Evolutionary conservation across 345 rosid species (phyloP).

Genomic region (Anastatica hierochuntica): DNA sequence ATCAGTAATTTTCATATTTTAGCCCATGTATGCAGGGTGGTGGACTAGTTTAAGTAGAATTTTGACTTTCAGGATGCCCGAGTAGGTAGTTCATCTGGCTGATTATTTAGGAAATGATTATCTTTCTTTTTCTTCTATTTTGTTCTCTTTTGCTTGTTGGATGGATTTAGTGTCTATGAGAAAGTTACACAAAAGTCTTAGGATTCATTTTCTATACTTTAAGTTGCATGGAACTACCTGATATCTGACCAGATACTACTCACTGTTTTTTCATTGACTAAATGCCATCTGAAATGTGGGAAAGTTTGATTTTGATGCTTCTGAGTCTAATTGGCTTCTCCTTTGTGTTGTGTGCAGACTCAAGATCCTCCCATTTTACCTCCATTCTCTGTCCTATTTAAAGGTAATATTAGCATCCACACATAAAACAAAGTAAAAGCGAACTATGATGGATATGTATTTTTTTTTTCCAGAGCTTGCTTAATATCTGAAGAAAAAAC

Average conservation of each 20-base stretch:
- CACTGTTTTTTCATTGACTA: too few species aligned
- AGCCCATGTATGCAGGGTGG: background rate
- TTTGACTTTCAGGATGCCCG: background rate
- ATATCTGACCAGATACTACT: too few species aligned
- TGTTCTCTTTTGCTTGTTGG: background rate
- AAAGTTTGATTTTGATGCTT: too few species aligned
- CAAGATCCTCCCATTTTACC: slow-evolving; percentile 53
- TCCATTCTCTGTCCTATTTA: slow-evolving; percentile 38
- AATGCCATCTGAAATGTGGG: too few species aligned
- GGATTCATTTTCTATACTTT: background rate
- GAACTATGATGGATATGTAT: background rate
- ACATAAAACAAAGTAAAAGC: background rate
- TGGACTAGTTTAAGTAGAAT: background rate
- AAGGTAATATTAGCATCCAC: slow-evolving; percentile 27
- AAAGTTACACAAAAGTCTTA: background rate
- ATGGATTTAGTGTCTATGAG: background rate
- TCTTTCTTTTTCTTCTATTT: too few species aligned
- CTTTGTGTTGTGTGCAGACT: slow-evolving; percentile 31
- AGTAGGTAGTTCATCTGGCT: too few species aligned
- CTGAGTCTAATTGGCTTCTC: slow-evolving; percentile 6
- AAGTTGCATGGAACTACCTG: too few species aligned
- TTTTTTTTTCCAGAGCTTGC: too few species aligned
- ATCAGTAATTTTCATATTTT: background rate
- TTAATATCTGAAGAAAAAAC: too few species aligned
- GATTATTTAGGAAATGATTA: too few species aligned